Evolutionary conservation across 2,329 filamentous ascomycete species (phyloP), one percentile per base, ranked within the genome.

Genomic region (Sporothrix variecibatus): DNA sequence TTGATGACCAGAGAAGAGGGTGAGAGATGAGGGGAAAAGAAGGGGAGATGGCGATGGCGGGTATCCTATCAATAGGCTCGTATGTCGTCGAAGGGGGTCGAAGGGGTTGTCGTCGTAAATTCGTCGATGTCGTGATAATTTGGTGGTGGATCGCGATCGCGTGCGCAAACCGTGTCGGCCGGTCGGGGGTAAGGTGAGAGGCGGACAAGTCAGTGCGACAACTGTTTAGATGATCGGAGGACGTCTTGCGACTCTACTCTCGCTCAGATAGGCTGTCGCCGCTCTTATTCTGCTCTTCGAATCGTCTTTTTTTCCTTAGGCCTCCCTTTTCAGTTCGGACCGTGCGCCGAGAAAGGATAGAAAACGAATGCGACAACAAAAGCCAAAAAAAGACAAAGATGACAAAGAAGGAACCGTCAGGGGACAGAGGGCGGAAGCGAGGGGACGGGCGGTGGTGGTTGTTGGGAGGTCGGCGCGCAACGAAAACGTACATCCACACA

Each of bases 401-500:
- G 51, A 72, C 51, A 49, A 38, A 43, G 34, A 46, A 70, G 17
- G 6, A 15, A 7, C 26, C 17, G 65, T 49, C 40, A 28, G 65
- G 17, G 5, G 15, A 15, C 38, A 26, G 53, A 9, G 4, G 38
- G 38, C 26, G 68, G 8, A 23, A n/a, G 31, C 9, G n/a, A 8
- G 46, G 34, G 43, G 69, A 64, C 31, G 23, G 64, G 58, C 20
- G 70, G 40, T 28, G 40, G 40, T 26, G 40, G 40, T 60, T 60
- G 56, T 12, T 71, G n/a, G 68, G 26, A 15, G 46, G 15, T 26
- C 26, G 31, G 38, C 17, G 31, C 56, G 56, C 56, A 60, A 72
- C 70, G 58, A 51, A 72, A 64, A 64, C 69, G 53, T 46, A 31
- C 40, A 72, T 40, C 64, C 64, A 68, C 64, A 17, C 40, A 49